Evolutionary conservation across 371 early-diverging fungal genomes (phyloP).

Genomic region (Mucor circinelloides): DNA sequence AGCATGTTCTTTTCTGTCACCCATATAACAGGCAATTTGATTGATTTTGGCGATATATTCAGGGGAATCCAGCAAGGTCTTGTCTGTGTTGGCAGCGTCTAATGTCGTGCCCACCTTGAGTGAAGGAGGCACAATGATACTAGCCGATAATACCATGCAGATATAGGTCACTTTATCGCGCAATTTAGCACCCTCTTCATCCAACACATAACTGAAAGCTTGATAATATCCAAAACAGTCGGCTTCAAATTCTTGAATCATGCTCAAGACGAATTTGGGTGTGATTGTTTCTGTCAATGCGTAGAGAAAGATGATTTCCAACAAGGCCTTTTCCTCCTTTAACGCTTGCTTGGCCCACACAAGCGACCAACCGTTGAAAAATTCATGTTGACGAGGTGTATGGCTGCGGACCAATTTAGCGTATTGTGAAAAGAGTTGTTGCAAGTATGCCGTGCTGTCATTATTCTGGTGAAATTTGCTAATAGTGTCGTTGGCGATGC

Average conservation of each 20-base stretch:
- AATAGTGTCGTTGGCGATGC: slow-evolving; percentile 30
- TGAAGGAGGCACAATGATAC: slow-evolving; percentile 5
- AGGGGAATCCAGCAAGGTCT: slow-evolving; percentile 25
- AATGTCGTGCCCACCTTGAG: slow-evolving; percentile 7
- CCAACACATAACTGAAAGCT: slow-evolving; percentile 33
- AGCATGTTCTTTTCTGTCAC: slow-evolving; percentile 28
- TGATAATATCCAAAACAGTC: slow-evolving; percentile 39
- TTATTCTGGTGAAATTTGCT: slow-evolving; percentile 16
- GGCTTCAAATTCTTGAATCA: slow-evolving; percentile 46
- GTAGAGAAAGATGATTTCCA: slow-evolving; percentile 41
- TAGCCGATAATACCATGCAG: slow-evolving; percentile 25
- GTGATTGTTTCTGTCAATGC: slow-evolving; percentile 15
- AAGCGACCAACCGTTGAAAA: slow-evolving; percentile 9
- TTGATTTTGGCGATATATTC: slow-evolving; percentile 30
- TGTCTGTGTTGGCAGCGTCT: neutral
- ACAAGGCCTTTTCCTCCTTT: slow-evolving; percentile 41
- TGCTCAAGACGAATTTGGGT: slow-evolving; percentile 21
- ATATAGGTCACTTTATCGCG: slow-evolving; percentile 28
- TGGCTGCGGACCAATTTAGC: slow-evolving; percentile 24
- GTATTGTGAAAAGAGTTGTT: slow-evolving; percentile 37
- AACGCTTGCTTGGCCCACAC: slow-evolving; percentile 45
- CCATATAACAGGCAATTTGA: slow-evolving; percentile 32
- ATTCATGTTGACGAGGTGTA: slow-evolving; percentile 18
- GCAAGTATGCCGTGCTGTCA: slow-evolving; percentile 16
- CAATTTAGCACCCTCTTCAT: slow-evolving; percentile 29